These are phyloP conservation scores for Evansstolkia leycettana DNA, from an alignment of 495 filamentous ascomycete species.

Conservation along the genomic window DNA sequence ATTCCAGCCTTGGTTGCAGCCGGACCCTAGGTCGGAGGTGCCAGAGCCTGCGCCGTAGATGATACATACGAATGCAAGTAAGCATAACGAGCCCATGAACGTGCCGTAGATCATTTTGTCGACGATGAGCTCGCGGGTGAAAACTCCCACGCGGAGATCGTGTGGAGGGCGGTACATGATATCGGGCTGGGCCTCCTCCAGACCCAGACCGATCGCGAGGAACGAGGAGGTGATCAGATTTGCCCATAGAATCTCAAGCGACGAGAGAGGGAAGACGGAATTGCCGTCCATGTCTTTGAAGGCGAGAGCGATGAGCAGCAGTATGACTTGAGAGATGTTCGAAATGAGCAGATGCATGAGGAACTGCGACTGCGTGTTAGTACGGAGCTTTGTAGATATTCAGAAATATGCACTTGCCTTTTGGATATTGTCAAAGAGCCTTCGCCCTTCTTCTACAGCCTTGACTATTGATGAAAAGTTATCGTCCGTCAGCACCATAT, in stretches of 20 bases:
- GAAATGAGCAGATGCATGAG: conserved; percentile 59
- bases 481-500: conserved; percentile 81
- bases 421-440: conserved; percentile 72
- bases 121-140: conserved; percentile 54
- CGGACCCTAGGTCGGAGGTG: conserved; percentile 43
- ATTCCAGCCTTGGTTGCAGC: conserved; percentile 52
- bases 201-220: conserved; percentile 62
- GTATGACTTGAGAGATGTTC: conserved; percentile 64
- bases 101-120: conserved; percentile 67
- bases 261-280: conserved; percentile 65
- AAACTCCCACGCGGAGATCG: conserved; percentile 52
- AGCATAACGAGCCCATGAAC: conserved; percentile 54
- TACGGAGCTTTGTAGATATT: neutral
- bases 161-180: conserved; percentile 64
- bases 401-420: conserved; percentile 27
- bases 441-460: conserved; percentile 58
- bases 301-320: conserved; percentile 56
- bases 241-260: conserved; percentile 67
- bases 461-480: conserved; percentile 72
- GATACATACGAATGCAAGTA: conserved; percentile 56
- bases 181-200: conserved; percentile 52
- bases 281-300: conserved; percentile 52
- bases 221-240: conserved; percentile 69
- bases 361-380: conserved; percentile 27
- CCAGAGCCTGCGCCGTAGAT: conserved; percentile 51